These are phyloP conservation scores for Zymoseptoria ardabiliae DNA, from an alignment of 2,329 filamentous ascomycete species.

Conservation along the genomic window DNA sequence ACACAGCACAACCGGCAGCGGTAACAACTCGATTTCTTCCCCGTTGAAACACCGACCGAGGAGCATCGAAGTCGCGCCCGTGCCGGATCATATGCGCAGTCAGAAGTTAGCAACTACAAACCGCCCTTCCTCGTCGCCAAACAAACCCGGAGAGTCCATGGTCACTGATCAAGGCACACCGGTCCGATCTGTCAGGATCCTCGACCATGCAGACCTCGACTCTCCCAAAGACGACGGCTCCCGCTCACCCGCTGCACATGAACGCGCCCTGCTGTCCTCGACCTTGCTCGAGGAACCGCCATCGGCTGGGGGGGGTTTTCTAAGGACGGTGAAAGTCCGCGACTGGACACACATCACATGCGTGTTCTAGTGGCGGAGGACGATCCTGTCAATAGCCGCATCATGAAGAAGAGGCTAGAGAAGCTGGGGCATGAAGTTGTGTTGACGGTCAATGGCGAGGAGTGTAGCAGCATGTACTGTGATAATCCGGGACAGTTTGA, in stretches of 20 bases:
- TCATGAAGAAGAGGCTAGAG: slow-evolving; percentile 71
- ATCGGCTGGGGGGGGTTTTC: neutral
- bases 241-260: neutral
- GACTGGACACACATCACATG: slow-evolving; percentile 38
- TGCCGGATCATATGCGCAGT: slow-evolving; percentile 20
- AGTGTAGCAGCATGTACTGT: slow-evolving; percentile 65
- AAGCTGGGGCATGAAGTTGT: slow-evolving; percentile 65
- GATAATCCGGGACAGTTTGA: slow-evolving; percentile 61
- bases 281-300: neutral
- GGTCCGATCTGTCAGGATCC: slow-evolving; percentile 41
- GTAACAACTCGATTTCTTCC: slow-evolving; percentile 6
- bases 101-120: neutral
- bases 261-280: neutral
- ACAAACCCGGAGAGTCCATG: slow-evolving; percentile 32
- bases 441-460: slow-evolving; percentile 74
- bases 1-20: slow-evolving; percentile 16
- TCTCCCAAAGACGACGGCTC: slow-evolving; percentile 20
- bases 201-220: slow-evolving; percentile 26
- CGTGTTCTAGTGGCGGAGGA: slow-evolving; percentile 77
- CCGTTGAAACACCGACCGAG: slow-evolving; percentile 10
- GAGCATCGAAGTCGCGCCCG: slow-evolving; percentile 17
- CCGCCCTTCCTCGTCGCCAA: slow-evolving; percentile 17
- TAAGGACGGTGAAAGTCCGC: slow-evolving; percentile 1
- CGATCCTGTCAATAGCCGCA: slow-evolving; percentile 77
- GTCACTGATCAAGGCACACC: slow-evolving; percentile 36